Conservation (phyloP, 2,329 filamentous ascomycete species). For the Alternaria brassicicola region DNA sequence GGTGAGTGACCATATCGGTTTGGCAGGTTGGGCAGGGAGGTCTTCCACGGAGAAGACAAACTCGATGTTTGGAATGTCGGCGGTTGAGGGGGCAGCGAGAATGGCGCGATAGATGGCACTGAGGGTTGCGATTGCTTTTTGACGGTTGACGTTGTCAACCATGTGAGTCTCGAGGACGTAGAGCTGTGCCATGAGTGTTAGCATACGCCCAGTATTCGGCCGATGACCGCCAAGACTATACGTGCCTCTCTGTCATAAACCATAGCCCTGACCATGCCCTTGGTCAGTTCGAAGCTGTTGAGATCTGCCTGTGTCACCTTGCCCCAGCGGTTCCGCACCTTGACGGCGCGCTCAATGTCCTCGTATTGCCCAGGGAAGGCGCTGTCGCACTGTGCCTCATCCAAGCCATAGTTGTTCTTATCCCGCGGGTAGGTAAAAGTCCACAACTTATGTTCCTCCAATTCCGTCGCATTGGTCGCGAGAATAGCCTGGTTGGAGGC, state of each 20-base stretch:
- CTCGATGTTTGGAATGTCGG: slow-evolving; percentile 41
- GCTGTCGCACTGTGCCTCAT: slow-evolving; percentile 39
- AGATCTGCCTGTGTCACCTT: slow-evolving; percentile 37
- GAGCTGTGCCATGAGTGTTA: slow-evolving; percentile 26
- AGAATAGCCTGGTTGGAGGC: slow-evolving; percentile 33
- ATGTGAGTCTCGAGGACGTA: slow-evolving; percentile 41
- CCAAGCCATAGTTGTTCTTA: slow-evolving; percentile 37
- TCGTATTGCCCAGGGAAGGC: slow-evolving; percentile 43
- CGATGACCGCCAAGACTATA: not conserved
- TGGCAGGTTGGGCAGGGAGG: slow-evolving; percentile 37
- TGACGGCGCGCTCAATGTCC: slow-evolving; percentile 38
- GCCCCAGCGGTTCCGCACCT: slow-evolving; percentile 28
- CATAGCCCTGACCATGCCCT: slow-evolving; percentile 45
- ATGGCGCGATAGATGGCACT: slow-evolving; percentile 40
- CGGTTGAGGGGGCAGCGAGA: slow-evolving; percentile 27
- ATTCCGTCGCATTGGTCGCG: slow-evolving; percentile 19
- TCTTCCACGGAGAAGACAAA: slow-evolving; percentile 45
- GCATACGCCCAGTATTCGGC: not conserved
- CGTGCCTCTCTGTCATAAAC: slow-evolving; percentile 40
- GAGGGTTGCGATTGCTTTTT: slow-evolving; percentile 40
- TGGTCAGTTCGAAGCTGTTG: slow-evolving; percentile 36
- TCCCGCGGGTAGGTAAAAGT: slow-evolving; percentile 39
- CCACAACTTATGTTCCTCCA: slow-evolving; percentile 32
- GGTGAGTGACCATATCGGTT: slow-evolving; percentile 42
- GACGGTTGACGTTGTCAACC: slow-evolving; percentile 45